phyloP scores from a whole-genome alignment of 495 filamentous ascomycete species.

The Penicillium dipodomyicola region DNA sequence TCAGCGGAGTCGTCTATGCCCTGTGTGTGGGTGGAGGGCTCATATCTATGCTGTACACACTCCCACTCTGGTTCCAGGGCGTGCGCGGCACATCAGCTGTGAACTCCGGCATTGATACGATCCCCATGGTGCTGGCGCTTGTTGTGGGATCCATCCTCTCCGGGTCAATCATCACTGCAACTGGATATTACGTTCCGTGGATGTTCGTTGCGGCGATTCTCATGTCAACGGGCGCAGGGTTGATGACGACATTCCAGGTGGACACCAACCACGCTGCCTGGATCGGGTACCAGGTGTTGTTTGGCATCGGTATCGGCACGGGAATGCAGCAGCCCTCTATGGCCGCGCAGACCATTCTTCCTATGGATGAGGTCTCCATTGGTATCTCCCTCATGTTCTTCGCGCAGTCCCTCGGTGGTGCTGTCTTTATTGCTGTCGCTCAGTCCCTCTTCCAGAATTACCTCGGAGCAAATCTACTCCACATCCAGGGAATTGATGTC shows the following conservation, averaged over 20 bases:
- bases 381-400: slow-evolving; percentile 66
- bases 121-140: slow-evolving; percentile 46
- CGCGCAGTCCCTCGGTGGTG: slow-evolving; percentile 62
- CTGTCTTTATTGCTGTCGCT: slow-evolving; percentile 60
- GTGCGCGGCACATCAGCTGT: slow-evolving; percentile 37
- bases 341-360: slow-evolving; percentile 62
- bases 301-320: slow-evolving; percentile 66
- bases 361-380: slow-evolving; percentile 54
- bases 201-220: slow-evolving; percentile 53
- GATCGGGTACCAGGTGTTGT: slow-evolving; percentile 70
- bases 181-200: slow-evolving; percentile 68
- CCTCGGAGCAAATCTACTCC: slow-evolving; percentile 41
- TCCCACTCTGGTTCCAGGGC: slow-evolving; percentile 78
- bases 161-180: slow-evolving; percentile 50
- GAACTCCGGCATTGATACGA: slow-evolving; percentile 35
- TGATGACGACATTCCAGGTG: slow-evolving; percentile 58
- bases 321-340: slow-evolving; percentile 69
- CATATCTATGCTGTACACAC: slow-evolving; percentile 53
- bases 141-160: slow-evolving; percentile 45
- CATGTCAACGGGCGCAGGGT: slow-evolving; percentile 58
- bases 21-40: slow-evolving; percentile 26
- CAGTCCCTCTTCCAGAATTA: slow-evolving; percentile 58
- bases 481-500: slow-evolving; percentile 48
- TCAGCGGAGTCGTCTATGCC: slow-evolving; percentile 41
- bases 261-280: slow-evolving; percentile 52